These are phyloP conservation scores for Dionaea muscipula DNA, from an alignment of 179 eudicot genomes.

Conservation along the genomic window DNA sequence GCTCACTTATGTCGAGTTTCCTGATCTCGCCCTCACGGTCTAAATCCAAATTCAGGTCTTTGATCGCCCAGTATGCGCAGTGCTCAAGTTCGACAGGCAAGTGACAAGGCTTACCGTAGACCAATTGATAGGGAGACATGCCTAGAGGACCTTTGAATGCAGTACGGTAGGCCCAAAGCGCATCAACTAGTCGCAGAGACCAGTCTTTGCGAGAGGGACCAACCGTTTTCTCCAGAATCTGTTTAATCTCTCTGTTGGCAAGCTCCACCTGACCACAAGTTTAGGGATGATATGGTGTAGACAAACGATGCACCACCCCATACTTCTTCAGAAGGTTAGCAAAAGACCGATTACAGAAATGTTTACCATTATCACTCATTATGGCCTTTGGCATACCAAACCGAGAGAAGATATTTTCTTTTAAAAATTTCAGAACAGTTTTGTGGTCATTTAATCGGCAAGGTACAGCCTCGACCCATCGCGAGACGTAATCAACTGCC, in stretches of 20 bases:
- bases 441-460: background rate
- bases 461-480: background rate
- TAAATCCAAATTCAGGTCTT: no score
- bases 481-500: background rate
- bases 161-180: slow-evolving; percentile 5
- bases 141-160: slow-evolving; percentile 1
- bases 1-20: no score
- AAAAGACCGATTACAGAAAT: background rate
- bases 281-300: background rate
- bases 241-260: slow-evolving; percentile 4
- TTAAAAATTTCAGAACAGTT: background rate
- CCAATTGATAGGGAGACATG: slow-evolving; percentile 1
- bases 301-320: background rate
- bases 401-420: background rate
- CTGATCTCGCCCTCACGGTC: no score
- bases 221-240: slow-evolving; percentile 6
- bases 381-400: background rate
- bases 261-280: slow-evolving; percentile 6
- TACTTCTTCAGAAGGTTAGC: slow-evolving; percentile 1
- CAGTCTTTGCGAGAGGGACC: slow-evolving; percentile 1
- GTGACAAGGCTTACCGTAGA: background rate
- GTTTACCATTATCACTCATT: background rate
- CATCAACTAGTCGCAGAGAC: slow-evolving; percentile 1
- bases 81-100: background rate
- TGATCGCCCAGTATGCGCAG: slow-evolving; percentile 2